These are phyloP conservation scores for Suillus subaureus DNA, from an alignment of 768 basidiomycete genomes.

Conservation along the genomic window DNA sequence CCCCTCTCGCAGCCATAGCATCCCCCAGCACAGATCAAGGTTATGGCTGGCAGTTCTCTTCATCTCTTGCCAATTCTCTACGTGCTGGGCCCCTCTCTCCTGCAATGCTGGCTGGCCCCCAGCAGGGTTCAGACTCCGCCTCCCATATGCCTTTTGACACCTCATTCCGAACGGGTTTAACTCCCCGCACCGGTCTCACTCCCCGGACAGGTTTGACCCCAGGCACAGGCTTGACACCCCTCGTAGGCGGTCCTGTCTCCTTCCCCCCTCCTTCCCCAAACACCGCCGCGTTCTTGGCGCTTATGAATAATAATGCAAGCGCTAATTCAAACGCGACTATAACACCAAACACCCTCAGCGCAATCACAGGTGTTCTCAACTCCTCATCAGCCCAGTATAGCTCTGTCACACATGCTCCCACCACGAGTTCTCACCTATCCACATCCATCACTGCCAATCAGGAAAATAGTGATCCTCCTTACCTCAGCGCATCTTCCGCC, in stretches of 20 bases:
- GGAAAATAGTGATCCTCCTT: conserved; percentile 33
- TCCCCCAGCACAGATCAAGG: conserved; percentile 48
- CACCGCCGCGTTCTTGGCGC: conserved; percentile 89
- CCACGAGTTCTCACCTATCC: conserved; percentile 38
- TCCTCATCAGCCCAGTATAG: conserved; percentile 27
- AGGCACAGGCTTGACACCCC: conserved; percentile 76
- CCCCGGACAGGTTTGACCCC: conserved; percentile 83
- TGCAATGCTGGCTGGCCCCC: conserved; percentile 93
- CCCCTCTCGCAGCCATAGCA: conserved; percentile 78
- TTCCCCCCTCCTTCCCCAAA: conserved; percentile 87
- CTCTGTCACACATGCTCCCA: conserved; percentile 33
- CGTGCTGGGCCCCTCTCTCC: conserved; percentile 94
- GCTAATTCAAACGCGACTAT: conserved; percentile 46
- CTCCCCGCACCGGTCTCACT: conserved; percentile 84
- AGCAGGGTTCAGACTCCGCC: conserved; percentile 45
- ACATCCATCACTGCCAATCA: conserved; percentile 37
- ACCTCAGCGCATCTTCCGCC: conserved; percentile 53
- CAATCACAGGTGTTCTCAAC: conserved; percentile 77
- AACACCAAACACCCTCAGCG: conserved; percentile 59
- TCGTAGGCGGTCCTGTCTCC: conserved; percentile 69
- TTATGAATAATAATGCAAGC: conserved; percentile 68
- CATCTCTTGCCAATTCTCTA: conserved; percentile 72
- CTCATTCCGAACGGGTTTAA: conserved; percentile 83
- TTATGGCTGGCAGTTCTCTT: conserved; percentile 64
- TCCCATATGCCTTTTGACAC: conserved; percentile 59